Conservation (phyloP, 345 rosid species). For the Leavenworthia alabamica region DNA sequence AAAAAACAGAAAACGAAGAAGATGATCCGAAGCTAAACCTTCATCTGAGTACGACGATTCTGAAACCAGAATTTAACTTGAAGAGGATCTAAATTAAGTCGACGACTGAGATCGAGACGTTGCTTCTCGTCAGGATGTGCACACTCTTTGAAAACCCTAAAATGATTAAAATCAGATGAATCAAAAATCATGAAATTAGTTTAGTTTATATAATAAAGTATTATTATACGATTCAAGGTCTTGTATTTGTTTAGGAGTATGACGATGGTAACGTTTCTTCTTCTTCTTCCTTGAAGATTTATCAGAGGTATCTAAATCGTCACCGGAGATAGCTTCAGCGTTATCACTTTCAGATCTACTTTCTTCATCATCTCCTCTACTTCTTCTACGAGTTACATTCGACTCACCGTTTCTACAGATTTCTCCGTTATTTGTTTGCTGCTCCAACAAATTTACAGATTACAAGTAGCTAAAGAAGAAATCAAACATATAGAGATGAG, state of each 20-base stretch:
- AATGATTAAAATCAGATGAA: neutral
- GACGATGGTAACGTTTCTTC: conserved; percentile 95
- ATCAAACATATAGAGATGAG: neutral
- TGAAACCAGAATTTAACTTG: conserved; percentile 97
- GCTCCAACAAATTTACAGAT: neutral
- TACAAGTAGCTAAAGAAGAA: neutral
- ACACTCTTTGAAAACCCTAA: conserved; percentile 68
- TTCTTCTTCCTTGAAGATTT: conserved; percentile 76
- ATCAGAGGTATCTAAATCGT: conserved; percentile 69
- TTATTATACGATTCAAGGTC: conserved; percentile 95
- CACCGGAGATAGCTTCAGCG: conserved; percentile 76
- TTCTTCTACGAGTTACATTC: conserved; percentile 25
- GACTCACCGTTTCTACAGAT: conserved; percentile 28
- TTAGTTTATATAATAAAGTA: neutral
- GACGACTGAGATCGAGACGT: conserved; percentile 68
- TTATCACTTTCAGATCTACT: conserved; percentile 97
- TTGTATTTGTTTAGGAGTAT: conserved; percentile 96
- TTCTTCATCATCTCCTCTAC: conserved; percentile 48
- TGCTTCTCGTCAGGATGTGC: conserved; percentile 93
- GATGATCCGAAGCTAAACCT: conserved; percentile 35
- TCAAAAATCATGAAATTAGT: neutral
- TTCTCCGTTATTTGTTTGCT: conserved; percentile 36
- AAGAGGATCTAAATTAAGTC: conserved; percentile 74
- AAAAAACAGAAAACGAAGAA: neutral
- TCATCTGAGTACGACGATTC: conserved; percentile 93